Conservation (phyloP, 768 basidiomycete genomes). For the Xanthoconium stramineum region DNA sequence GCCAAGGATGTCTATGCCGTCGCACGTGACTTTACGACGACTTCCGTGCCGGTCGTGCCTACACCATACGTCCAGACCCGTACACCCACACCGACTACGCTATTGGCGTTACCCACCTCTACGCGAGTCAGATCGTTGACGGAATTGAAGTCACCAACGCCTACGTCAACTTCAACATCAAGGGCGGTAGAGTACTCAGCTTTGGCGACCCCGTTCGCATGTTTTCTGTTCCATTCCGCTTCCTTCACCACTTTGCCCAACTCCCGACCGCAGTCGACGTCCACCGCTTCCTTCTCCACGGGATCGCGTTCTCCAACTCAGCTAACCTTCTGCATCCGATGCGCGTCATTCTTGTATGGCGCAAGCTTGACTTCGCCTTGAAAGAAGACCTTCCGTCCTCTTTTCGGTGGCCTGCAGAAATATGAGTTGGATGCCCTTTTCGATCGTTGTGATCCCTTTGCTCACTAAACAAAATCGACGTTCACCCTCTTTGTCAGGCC, state of each 20-base stretch:
- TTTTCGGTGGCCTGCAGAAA: conserved; percentile 97
- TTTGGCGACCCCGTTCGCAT: conserved; percentile 80
- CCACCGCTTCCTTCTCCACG: conserved; percentile 40
- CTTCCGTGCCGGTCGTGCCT: conserved; percentile 37
- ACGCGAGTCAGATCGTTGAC: conserved; percentile 79
- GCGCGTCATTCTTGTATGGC: conserved; percentile 98
- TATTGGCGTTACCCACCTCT: conserved; percentile 85
- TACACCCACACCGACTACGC: conserved; percentile 88
- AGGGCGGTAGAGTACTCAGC: conserved; percentile 77
- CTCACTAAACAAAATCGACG: conserved; percentile 45
- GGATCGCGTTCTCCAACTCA: conserved; percentile 99
- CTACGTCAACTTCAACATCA: conserved; percentile 91
- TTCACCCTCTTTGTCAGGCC: conserved; percentile 94
- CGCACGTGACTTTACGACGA: conserved; percentile 55
- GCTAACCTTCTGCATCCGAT: conserved; percentile 99
- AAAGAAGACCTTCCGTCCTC: conserved; percentile 87
- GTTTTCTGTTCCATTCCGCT: not conserved
- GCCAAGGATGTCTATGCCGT: conserved; percentile 54
- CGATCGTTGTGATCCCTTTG: too few relatives aligned
- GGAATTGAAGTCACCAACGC: conserved; percentile 88
- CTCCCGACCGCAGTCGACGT: conserved; percentile 34
- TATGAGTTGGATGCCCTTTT: conserved; percentile 47
- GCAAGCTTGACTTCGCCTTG: conserved; percentile 95
- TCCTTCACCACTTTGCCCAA: conserved; percentile 44
- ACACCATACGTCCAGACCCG: conserved; percentile 72